Conservation (phyloP, 169 alveolate species). For the Cryptosporidium felis region DNA sequence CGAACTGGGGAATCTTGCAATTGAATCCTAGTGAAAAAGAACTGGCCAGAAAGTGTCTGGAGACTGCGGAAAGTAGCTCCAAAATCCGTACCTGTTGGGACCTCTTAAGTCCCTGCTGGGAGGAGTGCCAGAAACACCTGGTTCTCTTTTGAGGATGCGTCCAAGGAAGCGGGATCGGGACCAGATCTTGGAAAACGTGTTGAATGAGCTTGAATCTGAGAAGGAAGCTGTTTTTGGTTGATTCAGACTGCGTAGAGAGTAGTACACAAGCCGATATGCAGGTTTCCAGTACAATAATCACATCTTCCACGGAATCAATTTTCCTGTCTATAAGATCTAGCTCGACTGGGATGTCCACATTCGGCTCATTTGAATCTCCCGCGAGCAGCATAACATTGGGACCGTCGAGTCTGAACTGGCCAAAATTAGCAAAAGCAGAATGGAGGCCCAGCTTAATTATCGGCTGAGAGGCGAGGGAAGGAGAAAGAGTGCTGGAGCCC, state of each 20-base stretch:
- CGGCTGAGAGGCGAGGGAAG: conserved; percentile 57
- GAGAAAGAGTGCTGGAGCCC: conserved; percentile 78
- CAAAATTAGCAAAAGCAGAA: conserved; percentile 75
- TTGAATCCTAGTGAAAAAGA: conserved; percentile 23
- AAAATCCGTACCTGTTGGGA: conserved; percentile 44
- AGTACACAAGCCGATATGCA: conserved; percentile 31
- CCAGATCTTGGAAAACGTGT: conserved; percentile 28
- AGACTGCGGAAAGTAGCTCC: background rate
- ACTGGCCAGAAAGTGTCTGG: conserved; percentile 37
- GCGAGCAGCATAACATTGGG: conserved; percentile 79
- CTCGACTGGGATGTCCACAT: conserved; percentile 52
- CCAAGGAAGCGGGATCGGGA: conserved; percentile 64
- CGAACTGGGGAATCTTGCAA: conserved; percentile 69
- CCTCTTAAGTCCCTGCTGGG: background rate
- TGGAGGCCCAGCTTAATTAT: conserved; percentile 35
- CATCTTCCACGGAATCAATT: conserved; percentile 11
- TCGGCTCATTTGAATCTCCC: conserved; percentile 73
- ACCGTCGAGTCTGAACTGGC: conserved; percentile 81
- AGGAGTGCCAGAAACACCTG: conserved; percentile 16
- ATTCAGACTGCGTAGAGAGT: conserved; percentile 24
- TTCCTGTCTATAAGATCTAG: conserved; percentile 28
- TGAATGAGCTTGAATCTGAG: conserved; percentile 36
- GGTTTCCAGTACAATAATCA: conserved; percentile 12
- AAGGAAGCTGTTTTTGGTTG: conserved; percentile 2
- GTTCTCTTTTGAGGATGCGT: conserved; percentile 12